Conservation (phyloP, 2,329 filamentous ascomycete genomes). For the Apiospora aurea region DNA sequence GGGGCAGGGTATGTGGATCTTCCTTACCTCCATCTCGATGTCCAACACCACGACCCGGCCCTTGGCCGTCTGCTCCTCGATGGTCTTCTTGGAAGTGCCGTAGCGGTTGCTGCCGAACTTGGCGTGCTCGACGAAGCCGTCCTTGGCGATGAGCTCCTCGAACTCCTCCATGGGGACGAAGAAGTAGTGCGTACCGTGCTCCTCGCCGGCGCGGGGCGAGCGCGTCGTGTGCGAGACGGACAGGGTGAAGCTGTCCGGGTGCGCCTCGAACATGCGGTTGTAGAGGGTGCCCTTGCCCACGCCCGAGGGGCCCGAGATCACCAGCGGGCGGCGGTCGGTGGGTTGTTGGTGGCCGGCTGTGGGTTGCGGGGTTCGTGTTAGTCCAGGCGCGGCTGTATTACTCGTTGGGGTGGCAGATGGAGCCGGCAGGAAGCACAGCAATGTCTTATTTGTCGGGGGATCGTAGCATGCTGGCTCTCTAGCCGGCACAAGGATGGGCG, state of each 20-base stretch:
- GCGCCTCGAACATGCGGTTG: slow-evolving; percentile 68
- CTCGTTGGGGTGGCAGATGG: background rate
- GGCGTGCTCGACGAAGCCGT: slow-evolving; percentile 85
- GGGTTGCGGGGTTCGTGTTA: background rate
- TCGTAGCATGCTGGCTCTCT: background rate
- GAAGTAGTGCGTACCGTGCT: slow-evolving; percentile 81
- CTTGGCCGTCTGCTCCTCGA: slow-evolving; percentile 75
- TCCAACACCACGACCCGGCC: slow-evolving; percentile 81
- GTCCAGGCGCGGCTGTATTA: background rate
- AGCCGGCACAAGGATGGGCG: background rate
- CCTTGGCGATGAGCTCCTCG: slow-evolving; percentile 67
- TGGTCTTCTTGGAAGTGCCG: slow-evolving; percentile 82
- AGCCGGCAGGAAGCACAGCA: background rate
- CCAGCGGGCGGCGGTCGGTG: slow-evolving; percentile 68
- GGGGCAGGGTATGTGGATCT: slow-evolving; percentile 34
- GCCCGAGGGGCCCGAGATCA: slow-evolving; percentile 82
- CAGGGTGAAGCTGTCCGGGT: slow-evolving; percentile 59
- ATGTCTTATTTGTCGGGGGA: background rate
- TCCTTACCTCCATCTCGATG: slow-evolving; percentile 84
- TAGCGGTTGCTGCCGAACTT: slow-evolving; percentile 87
- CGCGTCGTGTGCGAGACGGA: slow-evolving; percentile 82
- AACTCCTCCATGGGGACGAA: slow-evolving; percentile 75
- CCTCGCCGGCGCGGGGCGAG: slow-evolving; percentile 75
- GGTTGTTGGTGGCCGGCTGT: slow-evolving; percentile 33
- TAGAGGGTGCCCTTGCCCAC: slow-evolving; percentile 84